Evolutionary conservation across 352 stramenopile species (phyloP), one percentile per base, ranked within the genome.

Genomic region (Phytophthora pinifolia): DNA sequence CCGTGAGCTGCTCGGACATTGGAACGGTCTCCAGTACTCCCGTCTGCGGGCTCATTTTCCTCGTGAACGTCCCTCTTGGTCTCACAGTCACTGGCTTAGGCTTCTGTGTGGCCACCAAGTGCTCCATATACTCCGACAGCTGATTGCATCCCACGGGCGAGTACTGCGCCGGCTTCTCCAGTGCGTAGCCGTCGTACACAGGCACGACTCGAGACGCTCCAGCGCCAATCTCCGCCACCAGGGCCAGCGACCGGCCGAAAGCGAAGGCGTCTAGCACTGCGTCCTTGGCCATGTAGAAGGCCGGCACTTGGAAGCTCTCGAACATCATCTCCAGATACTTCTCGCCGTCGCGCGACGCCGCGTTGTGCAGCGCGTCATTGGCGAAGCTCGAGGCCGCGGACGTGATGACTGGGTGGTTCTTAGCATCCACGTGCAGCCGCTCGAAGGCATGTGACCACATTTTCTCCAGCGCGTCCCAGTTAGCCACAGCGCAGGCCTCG

Each of bases 321-420:
- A 98, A 97, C 75, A 98, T 95, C 59, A 98, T 80, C 70, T 96
- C 83, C 57, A 91, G 62, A 66, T 94, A 93, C 60, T 89, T 88
- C 18, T 88, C 74, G 20, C 70, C 65, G 53, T 93, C 85, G n/a
- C 70, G 59, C 17, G 71, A 64, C 10, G 70, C 74, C 2, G 76
- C 74, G 36, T 72, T 83, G 31, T 76, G 70, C 49, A 85, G 64
- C 53, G 74, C 77, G 45, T 88, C 83, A 57, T 76, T 90, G 41
- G 76, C 78, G 54, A 88, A 91, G 54, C 86, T 92, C 9, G 83
- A 79, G 17, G 86, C 76, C 13, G 70, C 63, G 5, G 81, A 88
- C 3, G 84, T 77, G 63, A 96, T 87, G 30, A 94, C 79, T 5
- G 87, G 83, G 58, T 94, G 83, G 46, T 80, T 72, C 45, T 70